Evolutionary conservation across 805 yeast species (phyloP).

Genomic region (Yamadazyma laniorum): DNA sequence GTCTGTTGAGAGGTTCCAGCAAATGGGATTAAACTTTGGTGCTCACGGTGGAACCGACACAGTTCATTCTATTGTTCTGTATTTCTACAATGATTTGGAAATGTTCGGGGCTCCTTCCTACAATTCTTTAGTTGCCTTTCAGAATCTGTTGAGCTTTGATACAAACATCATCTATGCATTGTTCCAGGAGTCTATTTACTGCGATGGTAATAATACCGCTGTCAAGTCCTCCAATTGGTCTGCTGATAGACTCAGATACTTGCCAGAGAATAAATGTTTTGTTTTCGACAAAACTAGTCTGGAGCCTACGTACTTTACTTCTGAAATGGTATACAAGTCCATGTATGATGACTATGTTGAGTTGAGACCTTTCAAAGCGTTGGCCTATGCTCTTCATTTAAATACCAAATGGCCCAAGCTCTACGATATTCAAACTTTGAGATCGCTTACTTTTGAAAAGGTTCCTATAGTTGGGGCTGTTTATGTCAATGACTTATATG

Average conservation of each 20-base stretch:
- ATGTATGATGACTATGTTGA: slow-evolving; percentile 51
- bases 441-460: slow-evolving; percentile 27
- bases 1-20: slow-evolving; percentile 52
- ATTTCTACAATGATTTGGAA: slow-evolving; percentile 38
- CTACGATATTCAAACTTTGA: slow-evolving; percentile 32
- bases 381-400: slow-evolving; percentile 39
- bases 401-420: slow-evolving; percentile 36
- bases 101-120: slow-evolving; percentile 37
- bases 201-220: slow-evolving; percentile 34
- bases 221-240: slow-evolving; percentile 42
- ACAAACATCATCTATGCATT: slow-evolving; percentile 55
- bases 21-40: slow-evolving; percentile 52
- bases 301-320: slow-evolving; percentile 44
- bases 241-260: slow-evolving; percentile 41
- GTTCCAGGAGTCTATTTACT: slow-evolving; percentile 58
- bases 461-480: slow-evolving; percentile 52
- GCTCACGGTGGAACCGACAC: slow-evolving; percentile 48
- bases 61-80: slow-evolving; percentile 44
- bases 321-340: slow-evolving; percentile 54
- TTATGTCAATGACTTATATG: slow-evolving; percentile 51
- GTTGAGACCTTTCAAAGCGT: slow-evolving; percentile 34
- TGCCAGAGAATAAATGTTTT: slow-evolving; percentile 23
- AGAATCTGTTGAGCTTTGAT: slow-evolving; percentile 43
- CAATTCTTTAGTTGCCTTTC: slow-evolving; percentile 30
- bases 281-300: slow-evolving; percentile 17